Conservation (phyloP, 148 eudicot species). For the Dianthus caryophyllus region DNA sequence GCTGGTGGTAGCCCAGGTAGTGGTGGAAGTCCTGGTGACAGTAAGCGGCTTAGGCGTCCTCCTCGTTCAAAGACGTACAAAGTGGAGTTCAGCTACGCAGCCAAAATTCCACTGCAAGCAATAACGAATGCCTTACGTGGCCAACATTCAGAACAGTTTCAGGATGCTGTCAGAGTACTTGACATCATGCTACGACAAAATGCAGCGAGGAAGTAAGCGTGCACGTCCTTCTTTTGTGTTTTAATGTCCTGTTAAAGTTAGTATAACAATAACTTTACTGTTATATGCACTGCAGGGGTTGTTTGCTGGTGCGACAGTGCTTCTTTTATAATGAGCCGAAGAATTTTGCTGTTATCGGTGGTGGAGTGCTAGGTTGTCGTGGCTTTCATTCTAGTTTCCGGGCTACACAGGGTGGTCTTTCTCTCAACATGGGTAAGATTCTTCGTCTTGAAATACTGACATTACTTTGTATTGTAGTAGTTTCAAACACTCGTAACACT, state of each 20-base stretch:
- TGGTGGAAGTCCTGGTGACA: constrained; percentile 32
- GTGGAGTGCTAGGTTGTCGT: constrained; percentile 45
- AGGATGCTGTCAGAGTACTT: constrained; percentile 50
- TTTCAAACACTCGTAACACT: too few relatives aligned
- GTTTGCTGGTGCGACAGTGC: constrained; percentile 55
- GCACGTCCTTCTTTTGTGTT: not conserved
- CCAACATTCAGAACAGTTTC: constrained; percentile 43
- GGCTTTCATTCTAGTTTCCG: constrained; percentile 62
- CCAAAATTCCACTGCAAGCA: constrained; percentile 43
- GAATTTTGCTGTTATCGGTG: constrained; percentile 41
- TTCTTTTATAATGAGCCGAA: constrained; percentile 48
- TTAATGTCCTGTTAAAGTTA: not conserved
- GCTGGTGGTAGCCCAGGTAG: constrained; percentile 23
- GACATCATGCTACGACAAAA: constrained; percentile 50
- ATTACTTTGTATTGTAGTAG: too few relatives aligned
- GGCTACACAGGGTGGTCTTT: constrained; percentile 47
- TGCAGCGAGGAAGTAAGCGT: constrained; percentile 56
- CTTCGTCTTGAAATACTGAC: too few relatives aligned
- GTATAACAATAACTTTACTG: not conserved
- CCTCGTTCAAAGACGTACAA: constrained; percentile 36
- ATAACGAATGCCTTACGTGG: constrained; percentile 49
- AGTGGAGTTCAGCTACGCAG: constrained; percentile 41
- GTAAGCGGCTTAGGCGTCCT: constrained; percentile 33
- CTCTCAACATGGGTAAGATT: constrained; percentile 47
- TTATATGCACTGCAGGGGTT: constrained; percentile 33